These are phyloP conservation scores for Mycena galericulata DNA, from an alignment of 768 basidiomycete genomes.

Conservation along the genomic window DNA sequence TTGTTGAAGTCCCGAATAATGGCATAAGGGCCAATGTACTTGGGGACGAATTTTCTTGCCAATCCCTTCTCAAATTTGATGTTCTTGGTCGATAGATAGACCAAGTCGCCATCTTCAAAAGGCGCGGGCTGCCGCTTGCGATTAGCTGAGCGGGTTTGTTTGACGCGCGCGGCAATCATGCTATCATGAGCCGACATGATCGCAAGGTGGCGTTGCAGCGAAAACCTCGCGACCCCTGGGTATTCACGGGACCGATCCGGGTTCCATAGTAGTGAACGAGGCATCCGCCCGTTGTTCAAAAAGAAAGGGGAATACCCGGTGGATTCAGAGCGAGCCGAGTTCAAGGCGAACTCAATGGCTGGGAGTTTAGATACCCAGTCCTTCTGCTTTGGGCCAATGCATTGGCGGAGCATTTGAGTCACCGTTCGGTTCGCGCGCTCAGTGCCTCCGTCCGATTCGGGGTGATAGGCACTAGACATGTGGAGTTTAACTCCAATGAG, in stretches of 20 bases:
- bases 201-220: conserved; percentile 33
- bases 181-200: conserved; percentile 30
- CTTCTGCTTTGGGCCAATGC: conserved; percentile 37
- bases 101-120: conserved; percentile 40
- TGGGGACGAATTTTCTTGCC: conserved; percentile 44
- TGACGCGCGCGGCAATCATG: conserved; percentile 42
- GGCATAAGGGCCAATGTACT: conserved; percentile 46
- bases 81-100: neutral
- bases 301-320: conserved; percentile 38
- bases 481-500: conserved; percentile 25
- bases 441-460: conserved; percentile 11
- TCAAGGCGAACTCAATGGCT: neutral
- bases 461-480: conserved; percentile 28
- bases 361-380: conserved; percentile 42
- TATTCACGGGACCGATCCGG: conserved; percentile 11
- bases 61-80: conserved; percentile 11
- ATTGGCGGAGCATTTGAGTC: conserved; percentile 38
- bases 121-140: conserved; percentile 26
- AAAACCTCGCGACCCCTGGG: conserved; percentile 36
- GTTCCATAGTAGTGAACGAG: conserved; percentile 33
- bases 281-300: conserved; percentile 19
- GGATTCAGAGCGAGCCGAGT: too few relatives aligned
- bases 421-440: conserved; percentile 38
- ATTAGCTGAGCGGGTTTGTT: conserved; percentile 46
- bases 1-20: conserved; percentile 32